Conservation (phyloP, 176 grass and related monocot genomes). For the Alloteropsis semialata region DNA sequence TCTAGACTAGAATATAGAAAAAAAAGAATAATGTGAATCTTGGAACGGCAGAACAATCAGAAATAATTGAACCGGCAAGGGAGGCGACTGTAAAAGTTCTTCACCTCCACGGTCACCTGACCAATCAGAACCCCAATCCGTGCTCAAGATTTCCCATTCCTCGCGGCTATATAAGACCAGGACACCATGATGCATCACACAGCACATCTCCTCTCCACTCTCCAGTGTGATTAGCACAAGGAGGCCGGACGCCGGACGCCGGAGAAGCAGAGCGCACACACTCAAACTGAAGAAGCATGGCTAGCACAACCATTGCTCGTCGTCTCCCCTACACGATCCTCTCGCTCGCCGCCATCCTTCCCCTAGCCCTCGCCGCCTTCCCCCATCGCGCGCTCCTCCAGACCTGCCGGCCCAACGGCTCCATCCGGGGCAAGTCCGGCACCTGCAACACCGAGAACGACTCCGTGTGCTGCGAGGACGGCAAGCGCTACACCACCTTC, state of each 20-base stretch:
- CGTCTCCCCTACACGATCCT: not conserved
- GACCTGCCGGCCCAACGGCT: constrained; percentile 12
- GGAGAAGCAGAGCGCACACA: not conserved
- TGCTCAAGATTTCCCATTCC: not conserved
- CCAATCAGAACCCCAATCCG: not conserved
- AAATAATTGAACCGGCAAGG: not conserved
- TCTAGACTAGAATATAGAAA: no score
- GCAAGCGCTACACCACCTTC: not conserved
- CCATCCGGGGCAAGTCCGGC: not conserved
- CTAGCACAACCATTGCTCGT: not conserved
- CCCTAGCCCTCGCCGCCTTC: not conserved
- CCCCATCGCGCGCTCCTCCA: constrained; percentile 24
- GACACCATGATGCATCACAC: not conserved
- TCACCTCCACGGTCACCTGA: not conserved
- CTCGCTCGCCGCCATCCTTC: not conserved
- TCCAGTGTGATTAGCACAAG: not conserved
- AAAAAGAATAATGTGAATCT: no score
- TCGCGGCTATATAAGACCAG: not conserved
- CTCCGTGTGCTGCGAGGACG: constrained; percentile 21
- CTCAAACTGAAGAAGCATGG: not conserved
- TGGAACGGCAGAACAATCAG: no score
- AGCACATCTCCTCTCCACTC: not conserved
- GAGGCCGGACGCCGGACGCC: no score
- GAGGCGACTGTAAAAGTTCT: not conserved
- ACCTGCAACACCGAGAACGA: not conserved